Evolutionary conservation across 2,329 filamentous ascomycete genomes (phyloP), one percentile per base, ranked within the genome.

Genomic region (Dactylella cylindrospora): DNA sequence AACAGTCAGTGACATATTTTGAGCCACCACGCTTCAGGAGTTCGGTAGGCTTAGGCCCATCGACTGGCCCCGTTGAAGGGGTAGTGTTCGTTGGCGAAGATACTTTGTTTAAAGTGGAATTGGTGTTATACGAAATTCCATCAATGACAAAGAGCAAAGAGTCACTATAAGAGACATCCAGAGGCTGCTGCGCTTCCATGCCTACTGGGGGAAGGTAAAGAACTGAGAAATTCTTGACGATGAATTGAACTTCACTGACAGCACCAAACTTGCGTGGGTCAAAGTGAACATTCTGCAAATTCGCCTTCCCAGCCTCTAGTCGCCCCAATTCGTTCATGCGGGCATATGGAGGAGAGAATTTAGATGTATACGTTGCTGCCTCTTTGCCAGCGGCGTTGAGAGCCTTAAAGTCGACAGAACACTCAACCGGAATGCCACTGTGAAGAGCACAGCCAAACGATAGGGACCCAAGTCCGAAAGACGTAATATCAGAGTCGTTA

Each of bases 391-490:
- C 15, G 6, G 10, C 23, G 13, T 60, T 28, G 22, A 31, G 4
- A 1, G 20, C 55, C 15, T 28, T n/a, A 19, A 61, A 61, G 9
- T 38, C 15, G 10, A 61, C 41, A 32, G 31, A 23, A 29, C 55
- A 61, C 22, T 61, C 47, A n/a, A 61, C 55, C 3, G 55, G 55
- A 28, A 61, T 41, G 1, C 55, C 55, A 20, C 55, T 61, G 32
- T 46, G 13, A 15, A 61, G 41, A 22, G 55, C 47, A 26, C 55
- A 61, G 6, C 55, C 55, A 13, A 53, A 61, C 22, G 38, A 20
- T 5, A 61, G 29, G 12, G 55, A 49, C 4, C 43, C 22, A 9
- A 52, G 10, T n/a, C 25, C 17, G 33, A 51, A 61, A 5, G 47
- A 51, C 12, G 25, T 12, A 19, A 52, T 29, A 25, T 29, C 36